Conservation (phyloP, 164 flowering plant genomes). For the Annona cherimola region DNA sequence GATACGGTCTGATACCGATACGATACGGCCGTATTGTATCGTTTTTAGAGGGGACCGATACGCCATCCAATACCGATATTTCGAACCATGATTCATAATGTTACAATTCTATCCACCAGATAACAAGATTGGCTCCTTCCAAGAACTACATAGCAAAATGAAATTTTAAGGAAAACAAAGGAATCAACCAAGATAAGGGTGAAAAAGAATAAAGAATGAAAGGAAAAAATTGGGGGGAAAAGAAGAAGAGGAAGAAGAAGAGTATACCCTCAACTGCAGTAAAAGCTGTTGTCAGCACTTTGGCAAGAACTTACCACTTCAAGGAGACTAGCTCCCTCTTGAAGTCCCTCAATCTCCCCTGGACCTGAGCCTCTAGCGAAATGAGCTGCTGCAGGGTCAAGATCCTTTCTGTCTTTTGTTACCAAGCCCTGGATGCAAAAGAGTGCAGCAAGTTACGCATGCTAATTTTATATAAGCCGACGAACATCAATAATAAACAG, state of each 20-base stretch:
- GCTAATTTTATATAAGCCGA: constrained; percentile 4
- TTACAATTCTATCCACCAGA: too few relatives aligned
- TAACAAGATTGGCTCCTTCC: background rate
- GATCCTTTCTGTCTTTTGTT: constrained; percentile 69
- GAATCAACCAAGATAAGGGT: background rate
- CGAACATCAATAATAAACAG: background rate
- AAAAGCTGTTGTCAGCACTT: background rate
- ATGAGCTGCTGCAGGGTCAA: constrained; percentile 84
- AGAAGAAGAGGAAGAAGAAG: background rate
- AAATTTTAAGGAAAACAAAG: background rate
- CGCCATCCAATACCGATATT: too few relatives aligned
- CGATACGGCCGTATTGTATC: too few relatives aligned
- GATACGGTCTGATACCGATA: too few relatives aligned
- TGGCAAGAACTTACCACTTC: constrained; percentile 70
- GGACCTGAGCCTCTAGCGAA: constrained; percentile 60
- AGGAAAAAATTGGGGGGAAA: too few relatives aligned
- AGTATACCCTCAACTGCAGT: background rate
- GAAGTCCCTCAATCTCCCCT: constrained; percentile 60
- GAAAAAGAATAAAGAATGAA: background rate
- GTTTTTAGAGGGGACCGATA: too few relatives aligned
- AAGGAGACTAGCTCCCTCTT: constrained; percentile 75
- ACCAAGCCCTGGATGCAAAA: constrained; percentile 68
- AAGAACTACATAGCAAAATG: background rate
- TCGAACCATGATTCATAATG: too few relatives aligned
- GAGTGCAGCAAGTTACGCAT: background rate